Base-by-base conservation (phyloP, 331 rosid species). In the Saraca asoca region DNA sequence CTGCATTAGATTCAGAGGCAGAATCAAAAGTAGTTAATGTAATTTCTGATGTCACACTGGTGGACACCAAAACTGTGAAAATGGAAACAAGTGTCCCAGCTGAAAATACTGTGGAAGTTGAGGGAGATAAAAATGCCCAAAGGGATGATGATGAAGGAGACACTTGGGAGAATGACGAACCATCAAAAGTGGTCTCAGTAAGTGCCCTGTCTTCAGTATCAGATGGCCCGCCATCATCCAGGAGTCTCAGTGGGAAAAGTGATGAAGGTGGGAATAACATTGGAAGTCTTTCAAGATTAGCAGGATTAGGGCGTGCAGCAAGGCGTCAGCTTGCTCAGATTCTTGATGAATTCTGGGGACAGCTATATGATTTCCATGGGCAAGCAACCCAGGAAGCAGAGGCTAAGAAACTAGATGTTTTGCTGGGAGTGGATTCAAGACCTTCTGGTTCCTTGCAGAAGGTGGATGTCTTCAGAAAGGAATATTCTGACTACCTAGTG, bases 291-390 rank as follows among this genome's bases (percentile, higher is more conserved):
- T 94, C 99, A 1, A 88, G 88, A 80, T 75, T 88, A 73, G 95
- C 89, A 64, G 98, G 99, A 64, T 83, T 90, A 74, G 97, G 97
- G 41, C 95, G 99, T 57, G 92, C 92, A 53, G 99, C 92, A 71
- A 88, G 96, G 70, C 96, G 92, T 45, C 92, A 94, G 50, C 87
- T 94, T 67, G 90, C 96, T 52, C 55, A 68, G 24, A 74, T 74
- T 77, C 99, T 94, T 59, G 88, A 86, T 31, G 97, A 94, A 51
- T 94, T 94, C 58, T 94, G 99, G 99, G 92, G 92, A 55, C 89
- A 86, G 42, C 84, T 94, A 34, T 94, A 78, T 82, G 96, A 88
- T 85, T 83, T 68, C 49, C 87, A 88, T 39, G 99, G 99, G 33
- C 79, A 72, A 65, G 62, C 75, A 53, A 86, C 89, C 64, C 81